phyloP scores from a whole-genome alignment of 2,329 filamentous ascomycete species.

The Arthroderma sp. region DNA sequence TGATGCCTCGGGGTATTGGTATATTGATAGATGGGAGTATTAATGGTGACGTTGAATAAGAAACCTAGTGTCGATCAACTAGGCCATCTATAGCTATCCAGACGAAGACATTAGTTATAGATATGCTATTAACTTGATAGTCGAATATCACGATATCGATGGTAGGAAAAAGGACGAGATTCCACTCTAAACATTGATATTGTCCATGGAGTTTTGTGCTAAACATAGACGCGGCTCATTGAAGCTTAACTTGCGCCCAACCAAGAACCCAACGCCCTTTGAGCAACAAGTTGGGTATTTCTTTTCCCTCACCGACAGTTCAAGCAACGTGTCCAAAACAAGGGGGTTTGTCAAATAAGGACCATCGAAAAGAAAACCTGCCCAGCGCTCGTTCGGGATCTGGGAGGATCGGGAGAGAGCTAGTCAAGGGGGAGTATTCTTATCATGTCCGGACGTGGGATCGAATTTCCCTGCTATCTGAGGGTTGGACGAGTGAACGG shows the following conservation, averaged over 20 bases:
- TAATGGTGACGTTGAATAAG: too few relatives aligned
- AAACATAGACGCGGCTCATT: not conserved
- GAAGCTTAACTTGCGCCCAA: not conserved
- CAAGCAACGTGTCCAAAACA: not conserved
- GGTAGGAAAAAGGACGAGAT: too few relatives aligned
- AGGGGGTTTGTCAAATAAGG: not conserved
- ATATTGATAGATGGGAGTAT: too few relatives aligned
- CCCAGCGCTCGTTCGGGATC: not conserved
- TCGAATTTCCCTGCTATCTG: not conserved
- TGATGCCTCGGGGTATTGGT: too few relatives aligned
- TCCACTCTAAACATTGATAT: too few relatives aligned
- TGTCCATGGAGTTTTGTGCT: not conserved
- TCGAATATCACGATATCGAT: too few relatives aligned
- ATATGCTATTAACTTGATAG: too few relatives aligned
- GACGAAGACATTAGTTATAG: too few relatives aligned
- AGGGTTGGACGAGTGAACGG: not conserved
- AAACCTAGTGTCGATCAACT: too few relatives aligned
- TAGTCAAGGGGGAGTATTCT: not conserved
- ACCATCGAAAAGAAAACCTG: not conserved
- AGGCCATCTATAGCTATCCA: too few relatives aligned
- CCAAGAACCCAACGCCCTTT: not conserved
- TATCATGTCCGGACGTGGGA: not conserved
- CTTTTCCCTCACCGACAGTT: constrained; percentile 3
- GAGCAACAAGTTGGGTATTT: not conserved
- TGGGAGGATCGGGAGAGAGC: not conserved